Base-by-base conservation (phyloP, 768 basidiomycete genomes). In the Suillus cothurnatus region DNA sequence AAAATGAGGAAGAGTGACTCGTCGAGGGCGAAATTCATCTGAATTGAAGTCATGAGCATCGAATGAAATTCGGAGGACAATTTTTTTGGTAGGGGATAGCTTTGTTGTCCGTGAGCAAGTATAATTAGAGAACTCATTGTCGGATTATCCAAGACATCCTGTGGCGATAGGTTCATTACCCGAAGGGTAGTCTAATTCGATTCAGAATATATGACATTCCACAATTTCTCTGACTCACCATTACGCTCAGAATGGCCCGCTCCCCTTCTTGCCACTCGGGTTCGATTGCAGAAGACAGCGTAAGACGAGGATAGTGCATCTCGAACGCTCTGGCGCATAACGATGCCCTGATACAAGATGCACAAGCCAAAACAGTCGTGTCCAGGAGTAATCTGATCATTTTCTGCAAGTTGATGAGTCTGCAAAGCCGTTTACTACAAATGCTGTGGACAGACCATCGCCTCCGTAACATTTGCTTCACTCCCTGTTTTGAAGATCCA, bases 1-100 rank as follows among this genome's bases (percentile, higher is more conserved):
- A 90, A 74, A 9, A 92, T 81, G 57, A 90, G 68, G 17, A 86
- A 81, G n/a, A 92, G 75, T 1, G 84, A 76, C 70, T 89, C 88
- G 68, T 90, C 89, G 23, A 91, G 72, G 4, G 82, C 79, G 34
- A 77, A 69, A 67, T 86, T 87, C 7, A 81, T 73, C 70, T 88
- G 85, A 26, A 93, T 72, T 2, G 84, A 84, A 17, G 79, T 71
- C 31, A 88, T 66, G 21, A 89, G 67, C 5, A 82, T 67, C 0
- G 80, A 81, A n/a, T 81, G 70, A 34, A 86, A 62, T 34, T 77
- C 64, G 3, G 71, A 61, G n/a, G 69, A 49, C 1, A 61, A 36
- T 38, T 57, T 36, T 38, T 57, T 57, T 1, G 36, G 23, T 7
- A 66, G 60, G 4, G 72, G 66, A 34, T 57, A 59, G 31, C 56